These are phyloP conservation scores for Purpureocillium lavendulum DNA, from an alignment of 2,329 filamentous ascomycete genomes.

Conservation along the genomic window DNA sequence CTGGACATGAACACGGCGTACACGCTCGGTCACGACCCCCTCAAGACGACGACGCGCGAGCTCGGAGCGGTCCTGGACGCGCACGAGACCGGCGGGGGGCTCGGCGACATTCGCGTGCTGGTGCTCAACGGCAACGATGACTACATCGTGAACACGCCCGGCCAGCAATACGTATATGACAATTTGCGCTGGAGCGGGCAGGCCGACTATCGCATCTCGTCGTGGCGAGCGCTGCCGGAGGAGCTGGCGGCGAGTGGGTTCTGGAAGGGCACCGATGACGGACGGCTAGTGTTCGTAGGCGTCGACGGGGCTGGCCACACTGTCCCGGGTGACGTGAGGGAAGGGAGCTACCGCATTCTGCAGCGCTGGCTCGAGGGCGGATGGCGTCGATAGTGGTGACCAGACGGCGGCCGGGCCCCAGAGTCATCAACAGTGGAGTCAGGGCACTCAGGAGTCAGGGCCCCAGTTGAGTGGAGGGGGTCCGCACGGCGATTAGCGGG, in stretches of 20 bases:
- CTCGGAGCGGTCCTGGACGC: conserved; percentile 2
- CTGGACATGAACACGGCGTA: no score
- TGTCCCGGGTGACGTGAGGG: conserved; percentile 17
- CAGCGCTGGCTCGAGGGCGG: conserved; percentile 8
- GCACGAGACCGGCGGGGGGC: neutral
- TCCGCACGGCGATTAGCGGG: no score
- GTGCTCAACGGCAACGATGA: conserved; percentile 9
- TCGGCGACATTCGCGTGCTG: conserved; percentile 1
- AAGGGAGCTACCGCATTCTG: conserved; percentile 9
- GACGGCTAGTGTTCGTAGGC: conserved; percentile 10
- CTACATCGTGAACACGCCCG: conserved; percentile 11
- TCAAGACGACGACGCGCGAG: conserved; percentile 1
- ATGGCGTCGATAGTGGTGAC: neutral
- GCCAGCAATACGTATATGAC: conserved; percentile 25
- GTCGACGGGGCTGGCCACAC: conserved; percentile 32
- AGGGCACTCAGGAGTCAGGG: no score
- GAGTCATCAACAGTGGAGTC: no score
- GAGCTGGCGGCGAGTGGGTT: conserved; percentile 1
- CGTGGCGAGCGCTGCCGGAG: neutral
- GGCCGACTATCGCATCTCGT: conserved; percentile 26
- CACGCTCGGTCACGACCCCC: neutral
- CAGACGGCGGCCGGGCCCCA: no score
- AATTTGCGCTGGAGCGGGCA: conserved; percentile 32
- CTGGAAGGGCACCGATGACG: conserved; percentile 8
- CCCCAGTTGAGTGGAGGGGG: no score